These are phyloP conservation scores for Syncephalis plumigaleata DNA, from an alignment of 371 early-diverging fungal genomes.

Conservation along the genomic window DNA sequence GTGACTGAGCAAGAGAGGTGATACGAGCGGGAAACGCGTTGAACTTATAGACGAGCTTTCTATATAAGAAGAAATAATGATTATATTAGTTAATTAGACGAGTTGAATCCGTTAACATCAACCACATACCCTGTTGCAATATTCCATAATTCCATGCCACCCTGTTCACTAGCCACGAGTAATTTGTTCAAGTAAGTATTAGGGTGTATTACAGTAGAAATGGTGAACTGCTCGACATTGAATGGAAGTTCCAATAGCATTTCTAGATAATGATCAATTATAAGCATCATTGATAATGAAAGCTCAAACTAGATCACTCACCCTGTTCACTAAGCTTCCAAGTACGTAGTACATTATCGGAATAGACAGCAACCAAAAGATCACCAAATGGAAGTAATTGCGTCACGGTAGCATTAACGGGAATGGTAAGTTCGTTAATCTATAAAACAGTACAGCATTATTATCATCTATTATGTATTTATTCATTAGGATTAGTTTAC, in stretches of 20 bases:
- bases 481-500: no score
- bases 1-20: conserved; percentile 64
- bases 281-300: neutral
- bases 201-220: conserved; percentile 71
- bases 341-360: conserved; percentile 59
- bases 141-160: conserved; percentile 86
- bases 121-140: conserved; percentile 32
- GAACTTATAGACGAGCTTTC: conserved; percentile 67
- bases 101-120: no score
- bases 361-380: conserved; percentile 54
- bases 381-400: conserved; percentile 54
- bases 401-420: conserved; percentile 12
- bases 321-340: conserved; percentile 55
- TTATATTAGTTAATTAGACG: neutral
- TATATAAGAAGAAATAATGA: conserved; percentile 9
- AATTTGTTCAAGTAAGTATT: conserved; percentile 93
- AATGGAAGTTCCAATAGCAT: conserved; percentile 44
- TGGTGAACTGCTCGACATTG: conserved; percentile 41
- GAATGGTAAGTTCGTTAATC: neutral
- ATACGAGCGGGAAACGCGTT: conserved; percentile 53
- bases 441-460: no score
- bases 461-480: no score
- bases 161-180: conserved; percentile 68
- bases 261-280: neutral
- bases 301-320: conserved; percentile 10